Conservation (phyloP, 2,329 filamentous ascomycete species). For the Colletotrichum phormii region DNA sequence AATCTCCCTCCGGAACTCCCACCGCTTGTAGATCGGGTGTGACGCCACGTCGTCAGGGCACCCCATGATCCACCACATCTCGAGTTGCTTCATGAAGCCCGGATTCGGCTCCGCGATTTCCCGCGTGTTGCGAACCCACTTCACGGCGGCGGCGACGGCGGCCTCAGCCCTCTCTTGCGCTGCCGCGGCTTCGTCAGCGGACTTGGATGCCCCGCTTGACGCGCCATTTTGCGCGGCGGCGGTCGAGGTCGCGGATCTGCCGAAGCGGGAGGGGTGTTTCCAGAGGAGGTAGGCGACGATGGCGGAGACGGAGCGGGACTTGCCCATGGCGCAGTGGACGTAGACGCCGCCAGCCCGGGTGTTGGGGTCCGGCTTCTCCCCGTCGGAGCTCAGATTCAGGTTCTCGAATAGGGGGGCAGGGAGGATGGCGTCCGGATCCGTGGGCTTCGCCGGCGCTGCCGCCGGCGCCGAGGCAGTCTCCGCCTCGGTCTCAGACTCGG, state of each 20-base stretch:
- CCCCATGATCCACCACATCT: constrained; percentile 88
- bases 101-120: constrained; percentile 88
- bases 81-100: constrained; percentile 90
- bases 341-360: constrained; percentile 59
- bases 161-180: constrained; percentile 51
- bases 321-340: constrained; percentile 89
- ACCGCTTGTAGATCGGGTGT: constrained; percentile 83
- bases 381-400: constrained; percentile 23
- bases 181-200: constrained; percentile 38
- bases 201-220: constrained; percentile 20
- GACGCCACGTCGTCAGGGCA: constrained; percentile 75
- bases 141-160: constrained; percentile 72
- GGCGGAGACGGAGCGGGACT: constrained; percentile 89
- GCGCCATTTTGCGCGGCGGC: constrained; percentile 10
- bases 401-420: constrained; percentile 19
- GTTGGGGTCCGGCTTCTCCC: constrained; percentile 34
- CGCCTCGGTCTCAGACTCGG: not conserved
- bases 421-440: constrained; percentile 26
- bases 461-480: not conserved
- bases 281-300: constrained; percentile 88
- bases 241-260: constrained; percentile 56
- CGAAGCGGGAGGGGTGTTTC: constrained; percentile 67
- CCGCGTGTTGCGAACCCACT: constrained; percentile 75
- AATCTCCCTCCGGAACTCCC: constrained; percentile 67
- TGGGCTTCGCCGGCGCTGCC: not conserved